Evolutionary conservation across 2,329 filamentous ascomycete species (phyloP), one percentile per base, ranked within the genome.

Genomic region (Stemphylium beticola): DNA sequence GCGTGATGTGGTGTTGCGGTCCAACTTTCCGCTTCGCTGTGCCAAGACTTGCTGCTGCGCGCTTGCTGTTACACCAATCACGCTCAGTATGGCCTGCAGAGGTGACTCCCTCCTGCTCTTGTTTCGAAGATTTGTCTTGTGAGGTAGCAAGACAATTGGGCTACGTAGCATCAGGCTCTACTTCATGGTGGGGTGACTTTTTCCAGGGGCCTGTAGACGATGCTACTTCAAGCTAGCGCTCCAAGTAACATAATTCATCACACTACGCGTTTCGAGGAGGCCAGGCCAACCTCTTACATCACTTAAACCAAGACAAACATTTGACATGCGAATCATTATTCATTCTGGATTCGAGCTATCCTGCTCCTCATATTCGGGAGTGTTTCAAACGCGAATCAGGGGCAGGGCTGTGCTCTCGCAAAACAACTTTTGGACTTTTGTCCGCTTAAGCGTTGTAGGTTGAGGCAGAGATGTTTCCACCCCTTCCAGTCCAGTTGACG

Each of bases 401-500:
- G 26, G 43, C 45, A 58, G 57, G 49, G 45, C 53, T 46, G 53
- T 53, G 60, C 65, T 64, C 61, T 60, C 40, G 38, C 51, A 42
- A 17, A 53, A 49, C 45, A 60, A 43, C 45, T 51, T 26, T 41
- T 60, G 58, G 58, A 58, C 59, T 56, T 57, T 46, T 49, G 36
- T 49, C 49, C 56, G 53, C 62, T 65, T 96, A 98, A 84, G 91
- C 95, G 82, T 92, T 90, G 86, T 99, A 99, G 69, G 93, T 98
- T 47, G 93, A 96, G 72, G 95, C 95, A 69, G 92, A 96, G 65
- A 99, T 90, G 77, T 98, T 95, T 75, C 95, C 95, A 76, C 95
- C 95, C 78, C 95, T 90, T 73, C 95, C 95, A 69, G 95, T 99
- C 95, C 95, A 99, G 91, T 99, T 99, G 79, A 98, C 92, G 86